Evolutionary conservation across 768 basidiomycete species (phyloP), one percentile per base, ranked within the genome.

Genomic region (Suillus lakei): DNA sequence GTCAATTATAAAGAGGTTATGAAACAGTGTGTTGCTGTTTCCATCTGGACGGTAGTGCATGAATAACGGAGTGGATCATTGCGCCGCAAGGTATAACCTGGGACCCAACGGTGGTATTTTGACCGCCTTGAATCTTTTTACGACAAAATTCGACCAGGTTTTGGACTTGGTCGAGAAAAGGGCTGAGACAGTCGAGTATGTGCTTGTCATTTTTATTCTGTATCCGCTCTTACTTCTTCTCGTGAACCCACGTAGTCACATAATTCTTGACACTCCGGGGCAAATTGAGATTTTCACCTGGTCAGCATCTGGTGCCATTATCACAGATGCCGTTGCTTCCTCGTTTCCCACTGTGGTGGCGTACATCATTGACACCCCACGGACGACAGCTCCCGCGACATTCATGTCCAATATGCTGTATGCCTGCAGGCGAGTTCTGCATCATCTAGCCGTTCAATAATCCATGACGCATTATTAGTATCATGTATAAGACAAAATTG

Each of bases 341-440:
- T 88, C 96, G 0, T 82, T 99, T 64, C 98, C 98, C 6, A 91
- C 98, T 2, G 94, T 97, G 39, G 89, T 99, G 41, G 98, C 98
- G 18, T 99, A 99, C 74, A 86, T 99, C 66, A 95, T 99, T 70
- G 98, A 99, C 77, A 99, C 98, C 4, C 98, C 98, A 26, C 85
- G 98, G 67, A 95, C 95, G 23, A 91, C 91, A 0, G 89, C 94
- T 0, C 98, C 98, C 0, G 95, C 97, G 18, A 99, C 98, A 4
- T 99, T 99, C 78, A 99, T 99, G 98, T 93, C 91, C 23, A 99
- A 99, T 78, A 99, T 99, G 98, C 85, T 99, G 50, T 99, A 99
- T 73, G 98, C 98, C 2, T 99, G 98, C 84, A 95, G 93, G 92
- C 92, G 64, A 67, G 85, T 77, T 26, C 63, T 21, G 66, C 64